Evolutionary conservation across 495 filamentous ascomycete genomes (phyloP), one percentile per base, ranked within the genome.

Genomic region (Pseudevernia furfuracea): DNA sequence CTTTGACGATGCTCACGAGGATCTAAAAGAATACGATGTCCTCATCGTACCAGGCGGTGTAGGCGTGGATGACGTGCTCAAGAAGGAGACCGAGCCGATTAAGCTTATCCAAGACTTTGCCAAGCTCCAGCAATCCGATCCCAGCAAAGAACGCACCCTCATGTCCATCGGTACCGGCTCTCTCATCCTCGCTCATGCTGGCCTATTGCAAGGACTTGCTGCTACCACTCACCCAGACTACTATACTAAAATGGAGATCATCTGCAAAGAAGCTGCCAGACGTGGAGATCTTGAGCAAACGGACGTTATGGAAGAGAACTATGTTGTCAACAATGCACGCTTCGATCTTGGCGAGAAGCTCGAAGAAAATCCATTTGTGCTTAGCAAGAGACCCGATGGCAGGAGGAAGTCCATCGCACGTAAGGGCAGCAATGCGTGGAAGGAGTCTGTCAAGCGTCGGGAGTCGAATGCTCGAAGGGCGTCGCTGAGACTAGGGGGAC

Each of bases 271-370:
- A 66, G 84, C 85, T 53, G 79, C 85, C 12, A 78, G 80, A 34
- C 75, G 79, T 39, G 66, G 68, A 3, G 66, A 60, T 6, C 68
- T 79, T n/a, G 82, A 86, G 73, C 80, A 84, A 58, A 85, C 86
- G 56, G 86, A 90, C 66, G 85, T 93, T 49, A 79, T 91, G 64
- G 87, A 91, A 65, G 86, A 88, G 71, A 81, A 89, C 68, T 91
- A 90, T 67, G 83, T 92, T 12, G 88, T 92, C 70, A 90, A 90
- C 76, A 90, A 90, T 73, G 80, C 87, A 53, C 85, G 87, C 61
- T 90, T 89, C 73, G 87, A 90, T 63, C 78, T 89, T 44, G 86
- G 86, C 62, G 84, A 88, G 66, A 84, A 88, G 70, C 73, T 76
- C n/a, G 85, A 88, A 46, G 85, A 88, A 74, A 89, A 88, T 74